phyloP scores from a whole-genome alignment of 805 yeast genomes.

The Candida xyloterini region DNA sequence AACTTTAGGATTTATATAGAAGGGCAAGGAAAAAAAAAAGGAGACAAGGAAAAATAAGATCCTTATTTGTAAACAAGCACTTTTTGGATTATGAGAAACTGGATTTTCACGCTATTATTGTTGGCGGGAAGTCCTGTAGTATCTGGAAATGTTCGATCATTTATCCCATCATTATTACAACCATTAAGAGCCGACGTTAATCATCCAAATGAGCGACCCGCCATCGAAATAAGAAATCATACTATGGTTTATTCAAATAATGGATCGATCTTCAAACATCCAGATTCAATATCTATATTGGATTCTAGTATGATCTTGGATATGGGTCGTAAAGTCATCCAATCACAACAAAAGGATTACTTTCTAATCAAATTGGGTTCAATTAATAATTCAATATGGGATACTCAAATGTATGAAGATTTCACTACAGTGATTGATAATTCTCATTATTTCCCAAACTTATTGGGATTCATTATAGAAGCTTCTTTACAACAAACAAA shows the following conservation, averaged over 20 bases:
- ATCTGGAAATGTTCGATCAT: conserved; percentile 9
- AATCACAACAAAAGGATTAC: conserved; percentile 14
- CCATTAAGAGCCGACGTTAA: conserved; percentile 9
- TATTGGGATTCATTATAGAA: conserved; percentile 91
- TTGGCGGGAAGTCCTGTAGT: background rate
- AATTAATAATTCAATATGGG: conserved; percentile 17
- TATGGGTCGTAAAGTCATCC: conserved; percentile 8
- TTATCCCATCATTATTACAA: conserved; percentile 10
- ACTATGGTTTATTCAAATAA: conserved; percentile 17
- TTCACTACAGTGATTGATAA: conserved; percentile 75
- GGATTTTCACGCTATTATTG: background rate
- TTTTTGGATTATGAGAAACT: background rate
- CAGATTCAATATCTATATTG: conserved; percentile 4
- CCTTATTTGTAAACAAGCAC: background rate
- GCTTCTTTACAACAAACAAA: conserved; percentile 81
- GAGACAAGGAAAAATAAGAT: conserved; percentile 1
- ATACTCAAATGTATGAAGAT: conserved; percentile 49
- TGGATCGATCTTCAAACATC: conserved; percentile 12
- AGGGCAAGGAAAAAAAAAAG: conserved; percentile 4
- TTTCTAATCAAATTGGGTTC: conserved; percentile 16
- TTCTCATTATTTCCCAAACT: conserved; percentile 62
- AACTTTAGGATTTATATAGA: conserved; percentile 7
- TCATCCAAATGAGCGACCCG: conserved; percentile 11
- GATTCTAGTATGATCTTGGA: conserved; percentile 11
- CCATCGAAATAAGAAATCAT: conserved; percentile 12